These are phyloP conservation scores for Cymbopogon flexuosus DNA, from an alignment of 202 grass and related monocot genomes.

Conservation along the genomic window DNA sequence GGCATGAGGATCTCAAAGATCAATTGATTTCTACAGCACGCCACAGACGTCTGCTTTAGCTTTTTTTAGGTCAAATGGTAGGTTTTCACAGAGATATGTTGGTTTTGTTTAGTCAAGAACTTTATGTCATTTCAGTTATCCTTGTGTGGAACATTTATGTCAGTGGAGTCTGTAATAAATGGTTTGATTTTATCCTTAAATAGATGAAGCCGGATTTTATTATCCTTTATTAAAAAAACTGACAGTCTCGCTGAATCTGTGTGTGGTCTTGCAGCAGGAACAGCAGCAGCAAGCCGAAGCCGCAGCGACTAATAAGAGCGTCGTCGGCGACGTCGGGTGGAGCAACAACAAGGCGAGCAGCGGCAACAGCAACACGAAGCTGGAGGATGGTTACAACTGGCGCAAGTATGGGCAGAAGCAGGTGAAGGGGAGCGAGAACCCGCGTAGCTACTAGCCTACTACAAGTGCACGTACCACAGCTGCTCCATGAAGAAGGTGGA, in stretches of 20 bases:
- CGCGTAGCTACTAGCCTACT: slow-evolving; percentile 78
- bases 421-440: slow-evolving; percentile 85
- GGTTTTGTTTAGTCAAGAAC: too few species aligned
- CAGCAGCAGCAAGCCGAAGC: slow-evolving; percentile 12
- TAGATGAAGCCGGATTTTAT: too few species aligned
- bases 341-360: not conserved
- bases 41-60: too few species aligned
- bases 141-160: too few species aligned
- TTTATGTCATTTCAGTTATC: too few species aligned
- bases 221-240: not conserved
- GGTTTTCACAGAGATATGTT: too few species aligned
- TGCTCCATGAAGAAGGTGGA: slow-evolving; percentile 88
- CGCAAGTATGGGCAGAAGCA: slow-evolving; percentile 87
- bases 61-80: too few species aligned
- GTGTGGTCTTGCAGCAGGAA: not conserved
- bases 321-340: not conserved
- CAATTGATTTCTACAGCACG: too few species aligned
- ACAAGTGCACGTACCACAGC: slow-evolving; percentile 64
- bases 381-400: slow-evolving; percentile 79
- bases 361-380: slow-evolving; percentile 17
- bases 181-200: too few species aligned
- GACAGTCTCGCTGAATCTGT: not conserved
- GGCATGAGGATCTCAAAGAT: too few species aligned
- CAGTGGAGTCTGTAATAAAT: too few species aligned
- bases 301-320: not conserved